Evolutionary conservation across 208 protist species (phyloP).

Genomic region (Lotmaria passim): DNA sequence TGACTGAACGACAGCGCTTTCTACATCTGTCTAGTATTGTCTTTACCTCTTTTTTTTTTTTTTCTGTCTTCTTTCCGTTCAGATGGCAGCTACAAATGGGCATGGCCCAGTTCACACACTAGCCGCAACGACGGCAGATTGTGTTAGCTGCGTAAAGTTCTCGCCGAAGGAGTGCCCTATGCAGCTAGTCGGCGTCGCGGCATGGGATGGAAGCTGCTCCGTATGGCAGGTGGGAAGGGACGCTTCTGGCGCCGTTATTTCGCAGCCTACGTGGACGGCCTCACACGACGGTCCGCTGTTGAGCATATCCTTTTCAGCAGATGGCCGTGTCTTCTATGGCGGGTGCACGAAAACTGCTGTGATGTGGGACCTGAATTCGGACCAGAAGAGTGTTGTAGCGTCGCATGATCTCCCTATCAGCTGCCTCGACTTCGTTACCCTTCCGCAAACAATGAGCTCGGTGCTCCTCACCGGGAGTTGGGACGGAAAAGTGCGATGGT

Average conservation of each 20-base stretch:
- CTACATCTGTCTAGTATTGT: too few relatives aligned
- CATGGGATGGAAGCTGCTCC: conserved; percentile 81
- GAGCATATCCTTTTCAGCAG: conserved; percentile 64
- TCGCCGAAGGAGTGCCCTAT: conserved; percentile 65
- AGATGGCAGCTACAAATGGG: conserved; percentile 4
- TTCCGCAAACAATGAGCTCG: conserved; percentile 43
- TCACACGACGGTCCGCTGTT: conserved; percentile 62
- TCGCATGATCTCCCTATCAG: conserved; percentile 86
- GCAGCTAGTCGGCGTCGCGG: conserved; percentile 61
- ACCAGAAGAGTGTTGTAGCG: conserved; percentile 71
- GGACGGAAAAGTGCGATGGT: conserved; percentile 87
- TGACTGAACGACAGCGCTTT: too few relatives aligned
- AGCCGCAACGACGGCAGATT: conserved; percentile 59
- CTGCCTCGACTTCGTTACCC: conserved; percentile 62
- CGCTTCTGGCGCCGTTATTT: conserved; percentile 37
- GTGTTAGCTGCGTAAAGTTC: conserved; percentile 72
- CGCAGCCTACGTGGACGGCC: conserved; percentile 52
- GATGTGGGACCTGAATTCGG: conserved; percentile 80
- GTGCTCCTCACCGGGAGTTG: conserved; percentile 84
- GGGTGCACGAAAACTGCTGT: conserved; percentile 78
- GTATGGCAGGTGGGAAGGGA: conserved; percentile 71
- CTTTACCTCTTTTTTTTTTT: conserved; percentile 1
- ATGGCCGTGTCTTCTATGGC: conserved; percentile 79
- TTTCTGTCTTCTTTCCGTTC: neutral
- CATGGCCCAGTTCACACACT: conserved; percentile 53